These are phyloP conservation scores for Leccinum broughii DNA, from an alignment of 768 basidiomycete species.

Conservation along the genomic window DNA sequence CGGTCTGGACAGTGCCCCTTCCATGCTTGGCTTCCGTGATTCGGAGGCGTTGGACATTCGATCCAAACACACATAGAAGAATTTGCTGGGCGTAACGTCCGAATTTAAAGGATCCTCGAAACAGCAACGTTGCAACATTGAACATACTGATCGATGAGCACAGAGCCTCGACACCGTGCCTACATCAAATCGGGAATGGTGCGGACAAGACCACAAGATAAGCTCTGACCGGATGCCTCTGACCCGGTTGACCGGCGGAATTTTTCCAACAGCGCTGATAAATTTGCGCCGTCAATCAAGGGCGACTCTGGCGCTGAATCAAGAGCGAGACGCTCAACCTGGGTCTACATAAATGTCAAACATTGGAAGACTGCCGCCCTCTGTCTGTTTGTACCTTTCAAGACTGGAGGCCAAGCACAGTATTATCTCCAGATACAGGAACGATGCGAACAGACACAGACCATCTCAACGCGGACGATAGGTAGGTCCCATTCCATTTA, in stretches of 20 bases:
- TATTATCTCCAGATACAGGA: neutral
- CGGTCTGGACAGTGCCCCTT: no score
- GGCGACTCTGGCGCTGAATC: neutral
- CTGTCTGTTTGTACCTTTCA: neutral
- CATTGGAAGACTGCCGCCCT: neutral
- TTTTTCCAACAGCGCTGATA: neutral
- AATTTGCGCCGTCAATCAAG: neutral
- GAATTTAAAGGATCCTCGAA: no score
- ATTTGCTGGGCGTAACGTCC: no score
- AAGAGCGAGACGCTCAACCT: neutral
- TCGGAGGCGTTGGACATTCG: no score
- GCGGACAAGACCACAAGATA: no score
- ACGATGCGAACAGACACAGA: neutral
- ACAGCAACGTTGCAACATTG: no score
- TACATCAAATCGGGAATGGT: no score
- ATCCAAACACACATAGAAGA: no score
- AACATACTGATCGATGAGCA: no score
- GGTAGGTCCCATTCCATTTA: neutral
- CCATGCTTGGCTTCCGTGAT: no score
- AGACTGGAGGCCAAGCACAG: neutral
- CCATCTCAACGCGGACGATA: neutral
- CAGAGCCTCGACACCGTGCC: no score
- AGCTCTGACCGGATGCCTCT: no score
- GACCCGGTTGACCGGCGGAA: neutral
- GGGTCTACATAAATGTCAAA: neutral